Base-by-base conservation (phyloP, 1,284 basidiomycete species). In the Golubevia sp. region DNA sequence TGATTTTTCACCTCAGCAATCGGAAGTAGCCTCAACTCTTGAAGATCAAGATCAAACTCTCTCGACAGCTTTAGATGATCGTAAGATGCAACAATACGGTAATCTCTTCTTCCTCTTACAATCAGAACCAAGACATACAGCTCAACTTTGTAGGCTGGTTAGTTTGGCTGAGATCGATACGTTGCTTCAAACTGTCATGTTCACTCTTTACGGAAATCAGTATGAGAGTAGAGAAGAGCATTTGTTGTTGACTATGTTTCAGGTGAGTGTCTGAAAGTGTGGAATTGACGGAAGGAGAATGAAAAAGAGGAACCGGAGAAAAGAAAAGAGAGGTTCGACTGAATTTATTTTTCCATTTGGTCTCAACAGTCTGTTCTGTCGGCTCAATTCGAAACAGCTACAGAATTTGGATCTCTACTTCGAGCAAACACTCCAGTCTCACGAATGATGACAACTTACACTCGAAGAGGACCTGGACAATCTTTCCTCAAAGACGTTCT, bases 381-480 rank as follows among this genome's bases (percentile, higher is more conserved):
- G 2, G 72, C 78, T 2, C 79, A 79, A 44, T 79, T 81, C 63
- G 79, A 82, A 57, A 74, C 70, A 8, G 72, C 77, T 7, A 76
- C 77, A 44, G 79, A 82, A 62, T 79, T 78, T 21, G 76, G 74
- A 8, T 78, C 80, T 27, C 61, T 83, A 24, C 70, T 83, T 13
- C 73, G 80, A 18, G 74, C 79, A 48, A 82, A 83, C 66, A 82
- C 80, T 18, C 77, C 80, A 13, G 77, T 77, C 11, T 83, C 80
- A 30, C 73, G 80, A 55, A 77, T 83, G 76, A 80, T 83, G 76
- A 75, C 79, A 51, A 82, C 76, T 26, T 83, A 82, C 67, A 79
- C 77, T n/a, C 67, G 79, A n/a, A 66, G 79, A n/a, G 76, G 76
- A 13, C 77, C 79, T 18, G 79, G 77, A 55, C 77, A 83, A 51